A percentile compares a stretch with the other conserved stretches of the same genome.
These are phyloP conservation scores for Tetrahymena malaccensis DNA, from an alignment of 73 alveolate genomes.

Conservation along the genomic window DNA sequence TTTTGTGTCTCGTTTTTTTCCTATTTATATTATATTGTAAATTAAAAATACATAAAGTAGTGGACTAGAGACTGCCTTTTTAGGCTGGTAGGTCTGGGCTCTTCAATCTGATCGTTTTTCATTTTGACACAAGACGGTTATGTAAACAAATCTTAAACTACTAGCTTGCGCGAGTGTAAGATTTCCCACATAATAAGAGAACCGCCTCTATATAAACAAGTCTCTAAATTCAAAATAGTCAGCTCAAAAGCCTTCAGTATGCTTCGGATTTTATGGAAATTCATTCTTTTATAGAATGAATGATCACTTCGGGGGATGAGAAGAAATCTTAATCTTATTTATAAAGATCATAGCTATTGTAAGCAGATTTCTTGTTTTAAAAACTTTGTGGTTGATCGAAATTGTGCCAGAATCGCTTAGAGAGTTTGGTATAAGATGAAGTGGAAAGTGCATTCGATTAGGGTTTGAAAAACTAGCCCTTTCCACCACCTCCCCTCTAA, in stretches of 20 bases:
- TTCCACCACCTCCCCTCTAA: not conserved
- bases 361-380: not conserved
- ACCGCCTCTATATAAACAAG: not conserved
- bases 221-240: not conserved
- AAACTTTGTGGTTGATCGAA: not conserved
- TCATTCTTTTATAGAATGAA: not conserved
- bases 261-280: not conserved
- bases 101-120: not conserved
- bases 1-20: not conserved
- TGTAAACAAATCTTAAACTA: not conserved
- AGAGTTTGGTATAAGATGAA: not conserved
- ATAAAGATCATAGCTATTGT: not conserved
- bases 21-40: not conserved
- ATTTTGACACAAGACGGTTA: not conserved
- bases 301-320: not conserved
- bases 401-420: not conserved
- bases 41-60: not conserved
- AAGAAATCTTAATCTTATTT: not conserved
- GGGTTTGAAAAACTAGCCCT: not conserved
- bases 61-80: conserved; percentile 1
- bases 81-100: conserved; percentile 1
- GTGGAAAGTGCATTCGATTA: not conserved
- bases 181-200: not conserved
- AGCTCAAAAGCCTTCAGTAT: not conserved
- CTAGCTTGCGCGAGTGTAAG: not conserved